Percentiles rank a stretch among this genome's conserved stretches.
These are phyloP conservation scores for Fomitopsis schrenkii DNA, from an alignment of 1,284 basidiomycete genomes.

Conservation along the genomic window DNA sequence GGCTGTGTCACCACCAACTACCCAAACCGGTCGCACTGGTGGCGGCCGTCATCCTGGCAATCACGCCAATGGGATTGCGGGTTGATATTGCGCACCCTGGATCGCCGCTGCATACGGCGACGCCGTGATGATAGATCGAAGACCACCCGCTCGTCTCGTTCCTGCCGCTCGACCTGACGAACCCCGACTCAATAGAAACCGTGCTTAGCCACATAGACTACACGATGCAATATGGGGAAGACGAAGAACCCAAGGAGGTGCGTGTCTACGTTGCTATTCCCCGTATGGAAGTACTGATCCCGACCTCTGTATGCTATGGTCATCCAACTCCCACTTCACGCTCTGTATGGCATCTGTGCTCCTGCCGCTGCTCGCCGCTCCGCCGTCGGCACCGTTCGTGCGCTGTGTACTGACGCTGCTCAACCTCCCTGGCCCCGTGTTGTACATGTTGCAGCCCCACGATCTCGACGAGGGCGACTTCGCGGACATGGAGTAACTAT, in stretches of 20 bases:
- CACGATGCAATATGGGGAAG: constrained; percentile 94
- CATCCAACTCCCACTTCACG: neutral
- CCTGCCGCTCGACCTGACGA: constrained; percentile 89
- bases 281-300: neutral
- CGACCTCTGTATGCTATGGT: neutral
- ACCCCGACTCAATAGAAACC: constrained; percentile 85
- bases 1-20: neutral
- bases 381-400: neutral
- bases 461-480: constrained; percentile 90
- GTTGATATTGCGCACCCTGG: neutral
- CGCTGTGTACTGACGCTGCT: neutral
- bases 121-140: constrained; percentile 70
- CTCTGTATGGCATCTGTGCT: neutral
- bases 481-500: constrained; percentile 55
- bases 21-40: neutral
- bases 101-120: neutral
- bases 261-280: constrained; percentile 14
- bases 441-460: constrained; percentile 52
- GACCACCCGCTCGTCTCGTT: constrained; percentile 98
- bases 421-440: neutral
- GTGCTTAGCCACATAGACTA: constrained; percentile 97
- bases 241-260: constrained; percentile 89
- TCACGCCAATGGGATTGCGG: neutral
- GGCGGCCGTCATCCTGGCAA: neutral
- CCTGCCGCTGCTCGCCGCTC: neutral